A percentile compares a stretch with the other conserved stretches of the same genome.
These are phyloP conservation scores for Abrus precatorius DNA, from an alignment of 306 rosid species.

Conservation along the genomic window DNA sequence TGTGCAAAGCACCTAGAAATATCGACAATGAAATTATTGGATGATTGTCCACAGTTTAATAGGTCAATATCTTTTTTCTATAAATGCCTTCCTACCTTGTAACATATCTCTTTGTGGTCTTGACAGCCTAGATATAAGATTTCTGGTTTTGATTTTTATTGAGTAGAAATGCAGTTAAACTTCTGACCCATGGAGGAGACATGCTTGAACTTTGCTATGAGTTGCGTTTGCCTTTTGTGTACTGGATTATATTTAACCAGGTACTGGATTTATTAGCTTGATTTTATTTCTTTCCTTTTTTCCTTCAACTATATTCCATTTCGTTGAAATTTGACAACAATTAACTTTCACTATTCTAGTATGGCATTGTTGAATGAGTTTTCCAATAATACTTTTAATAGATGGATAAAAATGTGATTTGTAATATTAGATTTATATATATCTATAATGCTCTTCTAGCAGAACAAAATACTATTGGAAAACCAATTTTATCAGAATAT, in stretches of 20 bases:
- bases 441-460: constrained; percentile 16
- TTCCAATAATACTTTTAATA: neutral
- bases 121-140: constrained; percentile 39
- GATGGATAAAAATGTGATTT: constrained; percentile 26
- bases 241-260: constrained; percentile 84
- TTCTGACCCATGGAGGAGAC: constrained; percentile 93
- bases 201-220: constrained; percentile 94
- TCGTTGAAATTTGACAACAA: constrained; percentile 16
- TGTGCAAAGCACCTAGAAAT: constrained; percentile 90
- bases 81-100: constrained; percentile 39
- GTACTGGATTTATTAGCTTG: constrained; percentile 53
- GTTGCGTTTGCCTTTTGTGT: constrained; percentile 86
- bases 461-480: neutral
- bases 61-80: constrained; percentile 61
- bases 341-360: constrained; percentile 6
- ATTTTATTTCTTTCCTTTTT: constrained; percentile 25
- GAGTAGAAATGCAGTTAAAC: constrained; percentile 89
- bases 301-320: constrained; percentile 11
- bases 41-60: constrained; percentile 73
- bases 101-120: constrained; percentile 18
- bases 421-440: constrained; percentile 34
- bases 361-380: constrained; percentile 28
- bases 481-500: constrained; percentile 16
- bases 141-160: constrained; percentile 50
- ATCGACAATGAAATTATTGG: constrained; percentile 74